Evolutionary conservation across 495 filamentous ascomycete genomes (phyloP).

Genomic region (Neurospora sp.): DNA sequence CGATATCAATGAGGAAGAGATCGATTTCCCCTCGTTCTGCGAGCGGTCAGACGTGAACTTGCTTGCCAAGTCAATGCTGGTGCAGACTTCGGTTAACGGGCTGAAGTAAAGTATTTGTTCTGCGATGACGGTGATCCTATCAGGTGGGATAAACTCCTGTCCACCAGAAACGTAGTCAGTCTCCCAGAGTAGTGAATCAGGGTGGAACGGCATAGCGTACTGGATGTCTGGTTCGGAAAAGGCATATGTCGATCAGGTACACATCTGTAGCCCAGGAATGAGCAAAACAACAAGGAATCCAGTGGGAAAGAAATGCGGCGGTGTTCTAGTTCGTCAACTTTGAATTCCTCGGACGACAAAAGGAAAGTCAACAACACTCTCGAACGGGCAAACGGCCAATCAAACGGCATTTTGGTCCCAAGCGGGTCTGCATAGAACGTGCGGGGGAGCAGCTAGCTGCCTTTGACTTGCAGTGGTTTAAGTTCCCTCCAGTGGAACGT

Average conservation of each 20-base stretch:
- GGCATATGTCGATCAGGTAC: not conserved
- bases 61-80: not conserved
- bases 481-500: not conserved
- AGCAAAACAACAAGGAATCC: not conserved
- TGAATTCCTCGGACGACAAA: not conserved
- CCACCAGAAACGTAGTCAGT: not conserved
- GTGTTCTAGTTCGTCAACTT: not conserved
- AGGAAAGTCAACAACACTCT: not conserved
- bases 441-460: conserved; percentile 11
- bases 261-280: not conserved
- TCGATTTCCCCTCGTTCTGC: not conserved
- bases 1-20: not conserved
- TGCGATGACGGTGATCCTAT: not conserved
- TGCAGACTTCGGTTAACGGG: not conserved
- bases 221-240: not conserved
- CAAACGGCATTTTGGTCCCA: not conserved
- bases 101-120: not conserved
- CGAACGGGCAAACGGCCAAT: conserved; percentile 13
- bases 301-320: not conserved
- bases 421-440: conserved; percentile 13
- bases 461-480: not conserved
- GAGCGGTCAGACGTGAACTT: not conserved
- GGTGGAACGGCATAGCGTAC: not conserved
- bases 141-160: not conserved
- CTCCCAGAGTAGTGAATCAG: not conserved